Percentiles rank a stretch among this genome's conserved stretches.
These are phyloP conservation scores for Lolium rigidum DNA, from an alignment of 176 grass and related monocot genomes.

Conservation along the genomic window DNA sequence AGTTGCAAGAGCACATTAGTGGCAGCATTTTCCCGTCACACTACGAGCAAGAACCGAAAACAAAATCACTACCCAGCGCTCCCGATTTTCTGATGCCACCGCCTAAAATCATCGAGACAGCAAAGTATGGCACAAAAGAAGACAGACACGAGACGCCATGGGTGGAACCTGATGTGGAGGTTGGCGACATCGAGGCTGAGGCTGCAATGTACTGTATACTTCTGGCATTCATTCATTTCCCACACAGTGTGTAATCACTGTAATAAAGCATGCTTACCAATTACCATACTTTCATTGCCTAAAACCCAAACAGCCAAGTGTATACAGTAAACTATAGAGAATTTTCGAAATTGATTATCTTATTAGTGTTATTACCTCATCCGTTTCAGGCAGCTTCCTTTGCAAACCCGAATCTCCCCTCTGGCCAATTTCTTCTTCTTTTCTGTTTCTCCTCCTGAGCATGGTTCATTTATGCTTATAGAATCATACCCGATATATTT, in stretches of 20 bases:
- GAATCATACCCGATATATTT: not conserved
- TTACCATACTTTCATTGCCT: not conserved
- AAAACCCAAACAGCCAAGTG: not conserved
- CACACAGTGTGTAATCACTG: no score
- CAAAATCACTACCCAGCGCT: not conserved
- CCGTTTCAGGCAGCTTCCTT: not conserved
- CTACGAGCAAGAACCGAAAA: not conserved
- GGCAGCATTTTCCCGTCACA: not conserved
- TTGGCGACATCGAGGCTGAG: conserved; percentile 77
- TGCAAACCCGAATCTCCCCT: not conserved
- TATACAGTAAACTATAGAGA: not conserved
- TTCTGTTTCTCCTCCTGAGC: no score
- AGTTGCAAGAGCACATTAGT: not conserved
- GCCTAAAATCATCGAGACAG: no score
- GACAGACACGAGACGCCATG: not conserved
- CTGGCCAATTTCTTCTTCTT: no score
- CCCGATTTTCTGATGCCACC: no score
- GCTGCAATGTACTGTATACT: not conserved
- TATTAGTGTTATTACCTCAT: not conserved
- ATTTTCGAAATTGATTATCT: not conserved
- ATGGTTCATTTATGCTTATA: not conserved
- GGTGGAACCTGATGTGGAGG: conserved; percentile 70
- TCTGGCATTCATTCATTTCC: no score
- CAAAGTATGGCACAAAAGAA: not conserved
- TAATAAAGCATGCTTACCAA: no score